Evolutionary conservation across 768 basidiomycete species (phyloP).

Genomic region (Stropharia rugosoannulata): DNA sequence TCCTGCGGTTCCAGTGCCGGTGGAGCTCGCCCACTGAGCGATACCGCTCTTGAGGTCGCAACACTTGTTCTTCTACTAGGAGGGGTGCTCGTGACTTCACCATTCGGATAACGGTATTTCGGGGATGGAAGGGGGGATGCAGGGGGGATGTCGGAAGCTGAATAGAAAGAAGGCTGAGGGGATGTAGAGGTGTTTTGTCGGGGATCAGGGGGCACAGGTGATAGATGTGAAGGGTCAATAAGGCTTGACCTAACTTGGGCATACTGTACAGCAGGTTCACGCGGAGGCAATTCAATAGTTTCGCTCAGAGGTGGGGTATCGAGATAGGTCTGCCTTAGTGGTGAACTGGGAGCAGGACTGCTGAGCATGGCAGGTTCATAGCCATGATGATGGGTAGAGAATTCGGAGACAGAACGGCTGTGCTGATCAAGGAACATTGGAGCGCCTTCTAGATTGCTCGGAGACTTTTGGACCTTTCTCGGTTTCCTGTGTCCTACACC

Average conservation of each 20-base stretch:
- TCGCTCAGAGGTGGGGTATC: slow-evolving; percentile 43
- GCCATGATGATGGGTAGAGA: slow-evolving; percentile 35
- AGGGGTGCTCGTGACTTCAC: slow-evolving; percentile 44
- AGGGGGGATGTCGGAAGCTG: slow-evolving; percentile 61
- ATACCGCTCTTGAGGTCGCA: slow-evolving; percentile 26
- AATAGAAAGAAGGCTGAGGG: slow-evolving; percentile 65
- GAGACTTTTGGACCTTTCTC: slow-evolving; percentile 36
- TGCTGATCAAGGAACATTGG: slow-evolving; percentile 74
- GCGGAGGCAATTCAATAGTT: slow-evolving; percentile 23
- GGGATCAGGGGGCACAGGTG: slow-evolving; percentile 22
- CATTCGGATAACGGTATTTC: slow-evolving; percentile 43
- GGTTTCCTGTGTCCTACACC: slow-evolving; percentile 66
- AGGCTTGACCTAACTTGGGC: slow-evolving; percentile 16
- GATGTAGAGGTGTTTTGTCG: slow-evolving; percentile 26
- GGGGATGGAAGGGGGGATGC: slow-evolving; percentile 61
- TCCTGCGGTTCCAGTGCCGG: slow-evolving; percentile 22
- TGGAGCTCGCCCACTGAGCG: slow-evolving; percentile 14
- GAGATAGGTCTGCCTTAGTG: slow-evolving; percentile 43
- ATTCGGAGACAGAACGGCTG: slow-evolving; percentile 62
- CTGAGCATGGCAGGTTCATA: slow-evolving; percentile 49
- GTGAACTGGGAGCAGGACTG: slow-evolving; percentile 32
- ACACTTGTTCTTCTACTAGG: slow-evolving; percentile 39
- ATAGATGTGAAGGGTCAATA: slow-evolving; percentile 22
- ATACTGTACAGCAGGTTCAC: slow-evolving; percentile 26
- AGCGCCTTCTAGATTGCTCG: slow-evolving; percentile 52